Evolutionary conservation across 2,329 filamentous ascomycete species (phyloP).

Genomic region (Pseudogymnoascus pannorum): DNA sequence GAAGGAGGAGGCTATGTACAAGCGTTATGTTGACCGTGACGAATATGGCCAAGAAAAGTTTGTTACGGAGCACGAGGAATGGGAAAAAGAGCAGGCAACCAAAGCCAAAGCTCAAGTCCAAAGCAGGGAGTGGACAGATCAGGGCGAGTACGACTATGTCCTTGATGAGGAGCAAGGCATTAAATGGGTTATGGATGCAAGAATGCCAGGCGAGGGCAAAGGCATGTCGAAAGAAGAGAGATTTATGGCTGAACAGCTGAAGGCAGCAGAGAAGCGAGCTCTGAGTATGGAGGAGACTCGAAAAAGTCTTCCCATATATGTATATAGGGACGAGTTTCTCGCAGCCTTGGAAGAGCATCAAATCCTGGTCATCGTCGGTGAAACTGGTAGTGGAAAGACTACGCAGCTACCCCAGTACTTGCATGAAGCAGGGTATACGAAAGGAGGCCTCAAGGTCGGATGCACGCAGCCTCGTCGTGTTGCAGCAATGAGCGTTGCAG

Average conservation of each 20-base stretch:
- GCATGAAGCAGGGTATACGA: conserved; percentile 83
- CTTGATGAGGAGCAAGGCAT: conserved; percentile 86
- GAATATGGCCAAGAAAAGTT: conserved; percentile 83
- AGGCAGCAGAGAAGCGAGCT: conserved; percentile 82
- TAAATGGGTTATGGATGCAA: conserved; percentile 71
- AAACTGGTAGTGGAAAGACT: conserved; percentile 92
- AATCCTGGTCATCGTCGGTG: conserved; percentile 84
- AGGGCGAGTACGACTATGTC: conserved; percentile 85
- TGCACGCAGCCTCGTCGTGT: conserved; percentile 94
- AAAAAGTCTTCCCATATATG: conserved; percentile 83
- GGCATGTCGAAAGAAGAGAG: conserved; percentile 70
- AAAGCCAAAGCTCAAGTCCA: conserved; percentile 84
- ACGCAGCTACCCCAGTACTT: conserved; percentile 93
- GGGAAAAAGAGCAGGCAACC: conserved; percentile 82
- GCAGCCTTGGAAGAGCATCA: conserved; percentile 82
- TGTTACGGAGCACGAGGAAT: conserved; percentile 90
- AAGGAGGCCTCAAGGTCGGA: conserved; percentile 74
- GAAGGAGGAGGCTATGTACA: conserved; percentile 85
- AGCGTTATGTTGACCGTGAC: conserved; percentile 80
- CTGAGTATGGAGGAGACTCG: conserved; percentile 85
- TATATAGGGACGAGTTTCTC: conserved; percentile 78
- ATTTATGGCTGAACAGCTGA: conserved; percentile 70
- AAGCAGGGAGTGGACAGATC: conserved; percentile 64
- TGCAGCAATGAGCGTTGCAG: conserved; percentile 95
- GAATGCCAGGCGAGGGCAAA: conserved; percentile 63